A percentile compares a stretch with the other conserved stretches of the same genome.
These are phyloP conservation scores for Paramecium octaurelia DNA, from an alignment of 73 alveolate species.

Conservation along the genomic window DNA sequence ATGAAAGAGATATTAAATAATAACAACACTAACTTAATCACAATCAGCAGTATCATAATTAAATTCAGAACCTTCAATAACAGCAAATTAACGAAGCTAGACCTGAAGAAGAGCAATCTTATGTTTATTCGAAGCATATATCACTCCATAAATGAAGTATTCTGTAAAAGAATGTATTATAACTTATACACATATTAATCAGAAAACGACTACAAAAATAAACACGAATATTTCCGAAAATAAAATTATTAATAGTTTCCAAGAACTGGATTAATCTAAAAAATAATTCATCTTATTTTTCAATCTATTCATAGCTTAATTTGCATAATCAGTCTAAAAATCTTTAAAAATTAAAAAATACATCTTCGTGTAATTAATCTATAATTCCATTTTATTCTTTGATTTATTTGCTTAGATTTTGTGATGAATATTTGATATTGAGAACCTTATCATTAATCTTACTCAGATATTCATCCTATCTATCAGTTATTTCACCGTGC, in stretches of 20 bases:
- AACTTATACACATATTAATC: constrained; percentile 13
- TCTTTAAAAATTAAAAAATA: neutral
- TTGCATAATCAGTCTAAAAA: neutral
- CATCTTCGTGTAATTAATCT: constrained; percentile 3
- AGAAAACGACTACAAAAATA: neutral
- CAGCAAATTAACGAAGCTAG: neutral
- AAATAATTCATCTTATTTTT: neutral
- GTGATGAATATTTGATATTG: neutral
- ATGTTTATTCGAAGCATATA: neutral
- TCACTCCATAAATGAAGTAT: constrained; percentile 2
- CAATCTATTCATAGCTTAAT: neutral
- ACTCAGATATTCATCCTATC: neutral
- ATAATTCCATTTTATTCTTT: constrained; percentile 9
- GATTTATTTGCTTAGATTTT: neutral
- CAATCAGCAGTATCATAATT: neutral
- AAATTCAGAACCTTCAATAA: neutral
- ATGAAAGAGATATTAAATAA: constrained; percentile 1
- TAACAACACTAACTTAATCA: neutral
- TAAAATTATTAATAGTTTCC: neutral
- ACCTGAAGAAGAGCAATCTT: neutral
- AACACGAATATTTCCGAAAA: neutral
- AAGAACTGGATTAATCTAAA: constrained; percentile 9
- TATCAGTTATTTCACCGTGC: neutral
- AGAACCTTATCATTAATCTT: neutral
- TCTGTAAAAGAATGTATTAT: neutral